phyloP scores from a whole-genome alignment of 2,329 filamentous ascomycete genomes.

The Ceratocystis cubensis region DNA sequence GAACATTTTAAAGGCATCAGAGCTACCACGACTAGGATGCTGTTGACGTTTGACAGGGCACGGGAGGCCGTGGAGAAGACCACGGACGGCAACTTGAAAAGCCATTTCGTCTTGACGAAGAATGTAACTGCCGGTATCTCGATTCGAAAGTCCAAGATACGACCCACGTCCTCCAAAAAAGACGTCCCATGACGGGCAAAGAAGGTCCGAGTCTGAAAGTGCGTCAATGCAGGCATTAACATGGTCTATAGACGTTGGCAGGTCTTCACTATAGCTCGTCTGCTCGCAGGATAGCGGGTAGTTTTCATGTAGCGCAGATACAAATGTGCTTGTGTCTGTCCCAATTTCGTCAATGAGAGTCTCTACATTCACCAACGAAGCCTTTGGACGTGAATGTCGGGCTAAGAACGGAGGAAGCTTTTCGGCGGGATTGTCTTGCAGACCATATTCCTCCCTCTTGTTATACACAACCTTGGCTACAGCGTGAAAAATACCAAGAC shows the following conservation, averaged over 20 bases:
- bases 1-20: conserved; percentile 75
- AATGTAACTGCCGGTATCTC: conserved; percentile 54
- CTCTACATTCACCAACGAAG: conserved; percentile 56
- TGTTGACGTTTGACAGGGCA: conserved; percentile 61
- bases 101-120: conserved; percentile 87
- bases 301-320: conserved; percentile 86
- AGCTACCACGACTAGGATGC: conserved; percentile 13
- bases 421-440: conserved; percentile 30
- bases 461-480: conserved; percentile 96
- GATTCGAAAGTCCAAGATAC: conserved; percentile 34
- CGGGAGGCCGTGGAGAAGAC: conserved; percentile 73
- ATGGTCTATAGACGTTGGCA: conserved; percentile 48
- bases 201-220: conserved; percentile 75
- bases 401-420: conserved; percentile 47
- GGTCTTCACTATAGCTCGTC: conserved; percentile 35
- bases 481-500: conserved; percentile 87
- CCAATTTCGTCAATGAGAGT: conserved; percentile 83
- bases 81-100: conserved; percentile 81
- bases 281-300: conserved; percentile 72
- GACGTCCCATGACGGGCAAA: conserved; percentile 59
- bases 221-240: conserved; percentile 76
- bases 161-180: conserved; percentile 46
- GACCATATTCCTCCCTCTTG: conserved; percentile 45
- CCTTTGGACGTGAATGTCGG: conserved; percentile 45
- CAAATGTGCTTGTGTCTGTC: conserved; percentile 80